A percentile compares a stretch with the other conserved stretches of the same genome.
Conservation (phyloP, 1,139 yeast genomes). For the Candida sp. region DNA sequence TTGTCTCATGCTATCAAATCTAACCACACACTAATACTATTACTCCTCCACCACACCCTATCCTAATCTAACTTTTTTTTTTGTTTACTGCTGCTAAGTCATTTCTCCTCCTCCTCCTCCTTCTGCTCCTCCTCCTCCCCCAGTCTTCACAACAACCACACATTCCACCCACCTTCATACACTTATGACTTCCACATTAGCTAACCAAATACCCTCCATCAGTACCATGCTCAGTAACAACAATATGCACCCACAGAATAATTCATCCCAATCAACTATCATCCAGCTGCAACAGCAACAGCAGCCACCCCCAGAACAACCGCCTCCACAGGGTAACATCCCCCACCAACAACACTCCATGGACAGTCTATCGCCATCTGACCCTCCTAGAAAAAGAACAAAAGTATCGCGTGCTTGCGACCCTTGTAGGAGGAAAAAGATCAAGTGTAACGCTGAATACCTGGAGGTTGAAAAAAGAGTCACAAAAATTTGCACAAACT, state of each 20-base stretch:
- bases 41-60: too few species aligned
- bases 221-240: slow-evolving; percentile 11
- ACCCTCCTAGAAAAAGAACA: slow-evolving; percentile 56
- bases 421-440: slow-evolving; percentile 66
- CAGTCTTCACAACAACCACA: neutral
- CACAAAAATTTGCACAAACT: slow-evolving; percentile 58
- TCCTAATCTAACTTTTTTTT: too few species aligned
- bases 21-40: too few species aligned
- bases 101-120: too few species aligned
- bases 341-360: neutral
- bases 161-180: neutral
- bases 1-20: too few species aligned
- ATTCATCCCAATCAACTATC: slow-evolving; percentile 2
- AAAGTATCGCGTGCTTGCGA: slow-evolving; percentile 75
- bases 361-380: slow-evolving; percentile 1
- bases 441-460: slow-evolving; percentile 64
- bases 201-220: slow-evolving; percentile 8
- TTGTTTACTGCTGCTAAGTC: too few species aligned
- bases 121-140: neutral
- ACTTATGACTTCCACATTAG: slow-evolving; percentile 6
- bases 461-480: slow-evolving; percentile 45
- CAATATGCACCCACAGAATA: slow-evolving; percentile 5
- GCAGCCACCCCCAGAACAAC: slow-evolving; percentile 3
- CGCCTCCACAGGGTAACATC: slow-evolving; percentile 3
- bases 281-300: neutral